A percentile compares a stretch with the other conserved stretches of the same genome.
Conservation (phyloP, 306 rosid genomes). For the Cicer yamashitae region DNA sequence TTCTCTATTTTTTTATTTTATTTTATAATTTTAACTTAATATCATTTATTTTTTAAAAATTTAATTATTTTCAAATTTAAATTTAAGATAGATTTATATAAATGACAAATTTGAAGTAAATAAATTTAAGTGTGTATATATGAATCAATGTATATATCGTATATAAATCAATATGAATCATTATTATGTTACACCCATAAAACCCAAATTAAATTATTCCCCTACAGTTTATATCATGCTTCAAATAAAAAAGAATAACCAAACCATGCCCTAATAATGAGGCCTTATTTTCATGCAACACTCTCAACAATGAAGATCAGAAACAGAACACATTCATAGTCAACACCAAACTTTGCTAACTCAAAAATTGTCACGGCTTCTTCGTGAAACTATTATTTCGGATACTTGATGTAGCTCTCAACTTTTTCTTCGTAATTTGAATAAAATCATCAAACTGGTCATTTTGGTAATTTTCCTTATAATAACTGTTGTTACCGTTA, state of each 20-base stretch:
- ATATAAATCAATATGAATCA: conserved; percentile 3
- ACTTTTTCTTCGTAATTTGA: conserved; percentile 46
- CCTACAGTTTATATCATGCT: not conserved
- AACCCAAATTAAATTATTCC: not conserved
- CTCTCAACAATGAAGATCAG: not conserved
- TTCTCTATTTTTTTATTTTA: too few relatives aligned
- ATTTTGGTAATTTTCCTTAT: conserved; percentile 27
- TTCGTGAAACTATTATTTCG: conserved; percentile 45
- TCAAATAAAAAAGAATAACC: not conserved
- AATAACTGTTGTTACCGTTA: not conserved
- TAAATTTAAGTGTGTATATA: not conserved
- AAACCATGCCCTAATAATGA: not conserved
- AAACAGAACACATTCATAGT: not conserved
- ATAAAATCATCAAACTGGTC: conserved; percentile 60
- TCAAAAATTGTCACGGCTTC: not conserved
- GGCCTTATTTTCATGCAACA: conserved; percentile 20
- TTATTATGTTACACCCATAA: not conserved
- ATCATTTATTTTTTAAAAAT: too few relatives aligned
- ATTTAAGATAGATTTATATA: too few relatives aligned
- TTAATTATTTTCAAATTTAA: too few relatives aligned
- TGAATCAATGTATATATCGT: not conserved
- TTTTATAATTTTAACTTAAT: too few relatives aligned
- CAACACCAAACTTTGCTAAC: not conserved
- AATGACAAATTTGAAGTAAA: too few relatives aligned
- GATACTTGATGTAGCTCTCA: conserved; percentile 46